phyloP scores from a whole-genome alignment of 2,329 filamentous ascomycete genomes.

The Epichloe aotearoae region DNA sequence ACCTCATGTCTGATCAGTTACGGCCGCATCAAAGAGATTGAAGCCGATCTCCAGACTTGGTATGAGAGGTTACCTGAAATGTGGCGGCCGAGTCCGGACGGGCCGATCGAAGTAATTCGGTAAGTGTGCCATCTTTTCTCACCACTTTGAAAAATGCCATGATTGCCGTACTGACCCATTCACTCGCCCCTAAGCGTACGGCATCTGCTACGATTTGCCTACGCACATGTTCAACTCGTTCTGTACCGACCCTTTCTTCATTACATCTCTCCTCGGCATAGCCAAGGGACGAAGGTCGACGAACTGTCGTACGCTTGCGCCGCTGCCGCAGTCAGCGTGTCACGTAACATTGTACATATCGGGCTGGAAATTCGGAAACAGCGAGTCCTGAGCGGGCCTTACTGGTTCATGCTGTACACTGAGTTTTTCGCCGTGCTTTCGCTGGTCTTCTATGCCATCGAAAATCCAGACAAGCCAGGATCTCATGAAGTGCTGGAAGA shows the following conservation, averaged over 20 bases:
- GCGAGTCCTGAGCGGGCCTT: constrained; percentile 63
- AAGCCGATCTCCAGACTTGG: constrained; percentile 50
- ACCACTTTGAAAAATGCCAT: not conserved
- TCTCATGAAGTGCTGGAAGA: constrained; percentile 74
- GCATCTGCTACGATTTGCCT: constrained; percentile 65
- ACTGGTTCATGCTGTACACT: constrained; percentile 79
- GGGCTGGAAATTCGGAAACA: constrained; percentile 65
- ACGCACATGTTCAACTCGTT: constrained; percentile 71
- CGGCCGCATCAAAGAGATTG: constrained; percentile 49
- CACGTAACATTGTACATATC: constrained; percentile 66
- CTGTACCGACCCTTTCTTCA: constrained; percentile 74
- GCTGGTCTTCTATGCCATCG: constrained; percentile 65
- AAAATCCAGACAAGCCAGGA: constrained; percentile 63
- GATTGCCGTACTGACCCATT: not conserved
- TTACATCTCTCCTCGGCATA: constrained; percentile 57
- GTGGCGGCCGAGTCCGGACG: constrained; percentile 68
- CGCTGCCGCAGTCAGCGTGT: constrained; percentile 47
- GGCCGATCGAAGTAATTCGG: constrained; percentile 61
- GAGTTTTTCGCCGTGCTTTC: constrained; percentile 73
- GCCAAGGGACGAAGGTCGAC: constrained; percentile 46
- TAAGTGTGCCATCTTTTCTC: constrained; percentile 27
- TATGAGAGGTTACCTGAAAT: constrained; percentile 55
- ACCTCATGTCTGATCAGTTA: constrained; percentile 50
- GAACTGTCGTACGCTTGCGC: constrained; percentile 67
- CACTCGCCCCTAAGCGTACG: constrained; percentile 39